Evolutionary conservation across 2,329 filamentous ascomycete species (phyloP), one percentile per base, ranked within the genome.

Genomic region (Microascus cirrosus): DNA sequence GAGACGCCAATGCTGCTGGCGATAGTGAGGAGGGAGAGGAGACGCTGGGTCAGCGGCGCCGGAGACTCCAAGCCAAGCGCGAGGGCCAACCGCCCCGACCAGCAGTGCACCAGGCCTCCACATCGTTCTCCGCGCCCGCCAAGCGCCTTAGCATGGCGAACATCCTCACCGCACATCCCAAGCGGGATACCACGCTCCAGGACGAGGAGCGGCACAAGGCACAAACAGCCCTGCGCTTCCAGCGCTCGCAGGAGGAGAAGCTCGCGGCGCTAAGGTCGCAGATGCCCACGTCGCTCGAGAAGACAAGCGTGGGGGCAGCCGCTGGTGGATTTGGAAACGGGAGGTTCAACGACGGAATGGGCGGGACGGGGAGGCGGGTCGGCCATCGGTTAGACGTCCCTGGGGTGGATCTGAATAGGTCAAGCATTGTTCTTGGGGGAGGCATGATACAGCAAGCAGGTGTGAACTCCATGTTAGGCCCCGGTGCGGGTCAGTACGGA

Each of bases 41-140:
- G 67, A 93, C 89, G 0, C 76, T 94, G 0, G 89, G 88, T 11
- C 87, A 93, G 68, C 84, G 89, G 12, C 84, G 88, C 0, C 83
- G 83, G 32, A 81, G 89, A 28, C 75, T 94, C 1, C 87, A 91
- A 67, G 83, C 84, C 7, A 83, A 86, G 65, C 77, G 77, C 28
- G 85, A 88, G 69, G 85, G 85, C 7, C 79, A 82, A 32, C 79
- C 81, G 60, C 73, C 76, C 50, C 80, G 81, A 62, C 80, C 82
- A 68, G 73, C 71, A 68, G 20, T 69, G 57, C 64, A 66, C 15
- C 45, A 50, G 62, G 62, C 20, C 60, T 59, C n/a, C 54, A 58
- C 7, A 53, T 53, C 20, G 59, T 60, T 22, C 52, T 45, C 39
- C 18, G n/a, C 52, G 8, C 32, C 28, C 13, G 67, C 65, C 22